Conservation (phyloP, 495 filamentous ascomycete species). For the Mytilinidion resinicola region DNA sequence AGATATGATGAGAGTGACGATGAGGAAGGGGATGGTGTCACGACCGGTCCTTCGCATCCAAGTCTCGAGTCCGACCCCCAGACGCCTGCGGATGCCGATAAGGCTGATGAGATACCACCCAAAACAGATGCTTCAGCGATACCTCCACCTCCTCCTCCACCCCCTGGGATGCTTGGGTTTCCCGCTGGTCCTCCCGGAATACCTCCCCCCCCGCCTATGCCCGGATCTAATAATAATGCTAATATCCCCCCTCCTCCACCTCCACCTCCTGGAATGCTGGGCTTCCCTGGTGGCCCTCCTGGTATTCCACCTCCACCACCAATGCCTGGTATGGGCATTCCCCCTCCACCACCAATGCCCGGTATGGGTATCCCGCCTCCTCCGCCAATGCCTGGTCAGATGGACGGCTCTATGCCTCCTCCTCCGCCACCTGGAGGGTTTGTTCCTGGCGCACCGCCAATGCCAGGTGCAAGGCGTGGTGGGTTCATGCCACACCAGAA, state of each 20-base stretch:
- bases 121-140: not conserved
- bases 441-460: constrained; percentile 32
- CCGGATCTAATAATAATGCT: constrained; percentile 42
- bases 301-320: constrained; percentile 43
- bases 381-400: constrained; percentile 43
- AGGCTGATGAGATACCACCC: constrained; percentile 42
- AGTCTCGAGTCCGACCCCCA: constrained; percentile 67
- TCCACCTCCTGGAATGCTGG: constrained; percentile 39
- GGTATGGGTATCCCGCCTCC: constrained; percentile 45
- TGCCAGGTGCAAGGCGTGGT: constrained; percentile 36
- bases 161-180: constrained; percentile 41
- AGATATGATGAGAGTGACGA: constrained; percentile 66
- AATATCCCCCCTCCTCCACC: constrained; percentile 41
- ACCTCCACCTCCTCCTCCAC: constrained; percentile 47
- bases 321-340: constrained; percentile 41
- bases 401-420: constrained; percentile 43
- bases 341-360: constrained; percentile 45
- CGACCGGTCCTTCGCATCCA: constrained; percentile 71
- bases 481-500: constrained; percentile 36
- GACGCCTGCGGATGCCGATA: constrained; percentile 62
- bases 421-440: constrained; percentile 37
- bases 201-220: constrained; percentile 48
- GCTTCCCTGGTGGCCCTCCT: constrained; percentile 31
- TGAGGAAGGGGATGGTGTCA: constrained; percentile 64
- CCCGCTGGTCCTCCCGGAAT: constrained; percentile 29